These are phyloP conservation scores for Exophiala aquamarina DNA, from an alignment of 2,329 filamentous ascomycete genomes.

Conservation along the genomic window DNA sequence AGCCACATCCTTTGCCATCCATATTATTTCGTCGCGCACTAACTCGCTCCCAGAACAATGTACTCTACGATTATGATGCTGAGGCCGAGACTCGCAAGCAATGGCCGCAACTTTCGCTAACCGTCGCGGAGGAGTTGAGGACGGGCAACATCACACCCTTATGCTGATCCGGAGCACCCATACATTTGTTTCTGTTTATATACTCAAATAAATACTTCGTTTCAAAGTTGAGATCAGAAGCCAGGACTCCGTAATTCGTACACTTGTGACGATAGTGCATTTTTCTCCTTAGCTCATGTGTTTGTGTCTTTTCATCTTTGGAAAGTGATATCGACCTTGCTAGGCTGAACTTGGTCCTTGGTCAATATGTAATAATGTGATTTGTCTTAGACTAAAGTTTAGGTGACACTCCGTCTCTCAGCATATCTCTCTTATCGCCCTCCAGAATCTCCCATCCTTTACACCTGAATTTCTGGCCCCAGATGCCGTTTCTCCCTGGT, in stretches of 20 bases:
- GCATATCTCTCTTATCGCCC: conserved; percentile 19
- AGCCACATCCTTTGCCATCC: conserved; percentile 7
- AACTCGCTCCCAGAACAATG: conserved; percentile 40
- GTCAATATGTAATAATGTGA: not conserved
- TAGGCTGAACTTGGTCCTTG: no score
- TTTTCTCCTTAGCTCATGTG: no score
- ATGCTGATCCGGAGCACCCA: conserved; percentile 24
- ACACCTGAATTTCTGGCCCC: conserved; percentile 28
- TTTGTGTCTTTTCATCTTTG: no score
- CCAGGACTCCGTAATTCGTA: no score
- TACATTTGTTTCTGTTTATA: no score
- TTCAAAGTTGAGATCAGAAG: no score
- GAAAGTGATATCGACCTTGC: no score
- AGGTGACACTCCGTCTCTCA: conserved; percentile 18
- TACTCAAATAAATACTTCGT: no score
- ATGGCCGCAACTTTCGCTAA: conserved; percentile 43
- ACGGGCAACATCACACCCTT: conserved; percentile 41
- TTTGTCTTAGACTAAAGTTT: conserved; percentile 4
- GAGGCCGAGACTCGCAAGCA: conserved; percentile 44
- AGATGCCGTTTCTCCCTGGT: conserved; percentile 49
- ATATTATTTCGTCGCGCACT: not conserved
- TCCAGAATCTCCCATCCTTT: conserved; percentile 24
- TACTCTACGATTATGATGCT: conserved; percentile 49
- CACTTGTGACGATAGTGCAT: no score
- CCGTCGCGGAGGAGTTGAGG: conserved; percentile 38